Percentiles rank a stretch among this genome's conserved stretches.
These are phyloP conservation scores for Massarina eburnea DNA, from an alignment of 2,329 filamentous ascomycete genomes.

Conservation along the genomic window DNA sequence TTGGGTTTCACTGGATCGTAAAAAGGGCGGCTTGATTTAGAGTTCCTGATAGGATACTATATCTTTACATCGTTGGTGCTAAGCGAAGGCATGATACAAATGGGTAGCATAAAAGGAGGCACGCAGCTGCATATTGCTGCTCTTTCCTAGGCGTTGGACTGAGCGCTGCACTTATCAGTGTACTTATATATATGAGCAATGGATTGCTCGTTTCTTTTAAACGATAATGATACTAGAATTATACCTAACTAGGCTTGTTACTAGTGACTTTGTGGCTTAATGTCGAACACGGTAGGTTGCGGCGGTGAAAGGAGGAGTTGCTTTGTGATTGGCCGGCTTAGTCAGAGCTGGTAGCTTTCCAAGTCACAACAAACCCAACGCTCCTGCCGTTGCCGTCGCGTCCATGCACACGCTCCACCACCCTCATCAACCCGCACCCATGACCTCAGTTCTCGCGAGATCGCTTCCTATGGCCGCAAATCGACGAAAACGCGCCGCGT, in stretches of 20 bases:
- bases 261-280: too few relatives aligned
- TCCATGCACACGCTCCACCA: constrained; percentile 40
- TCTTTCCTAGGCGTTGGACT: constrained; percentile 9
- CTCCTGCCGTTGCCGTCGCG: constrained; percentile 20
- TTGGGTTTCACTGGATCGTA: constrained; percentile 8
- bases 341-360: background rate
- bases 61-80: too few relatives aligned
- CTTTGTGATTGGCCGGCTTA: too few relatives aligned
- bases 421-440: constrained; percentile 36
- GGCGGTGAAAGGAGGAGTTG: too few relatives aligned
- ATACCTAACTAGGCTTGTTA: too few relatives aligned
- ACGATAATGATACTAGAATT: too few relatives aligned
- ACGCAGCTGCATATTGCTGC: constrained; percentile 17
- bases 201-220: too few relatives aligned
- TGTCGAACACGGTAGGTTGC: too few relatives aligned
- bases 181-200: constrained; percentile 6
- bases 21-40: constrained; percentile 14
- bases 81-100: constrained; percentile 4
- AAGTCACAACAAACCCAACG: background rate
- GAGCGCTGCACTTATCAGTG: constrained; percentile 3
- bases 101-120: constrained; percentile 15
- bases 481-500: constrained; percentile 46
- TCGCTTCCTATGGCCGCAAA: constrained; percentile 53
- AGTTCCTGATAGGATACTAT: constrained; percentile 1
- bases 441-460: constrained; percentile 40